A percentile compares a stretch with the other conserved stretches of the same genome.
These are phyloP conservation scores for Ascochyta lentis DNA, from an alignment of 2,329 filamentous ascomycete species.

Conservation along the genomic window DNA sequence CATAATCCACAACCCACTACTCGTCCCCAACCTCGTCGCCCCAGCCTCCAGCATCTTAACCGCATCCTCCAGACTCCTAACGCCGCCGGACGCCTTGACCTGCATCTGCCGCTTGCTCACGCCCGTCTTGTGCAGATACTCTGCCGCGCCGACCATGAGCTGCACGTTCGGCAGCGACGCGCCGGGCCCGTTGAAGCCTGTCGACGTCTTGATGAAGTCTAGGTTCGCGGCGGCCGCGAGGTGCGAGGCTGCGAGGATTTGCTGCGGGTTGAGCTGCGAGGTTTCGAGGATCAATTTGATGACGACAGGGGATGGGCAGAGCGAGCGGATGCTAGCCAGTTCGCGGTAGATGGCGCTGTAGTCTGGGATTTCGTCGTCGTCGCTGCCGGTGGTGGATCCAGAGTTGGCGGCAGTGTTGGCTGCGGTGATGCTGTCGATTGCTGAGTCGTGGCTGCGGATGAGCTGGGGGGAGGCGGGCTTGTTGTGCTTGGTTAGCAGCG, in stretches of 20 bases:
- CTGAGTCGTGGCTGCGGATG: conserved; percentile 32
- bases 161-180: conserved; percentile 60
- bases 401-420: conserved; percentile 41
- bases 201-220: conserved; percentile 67
- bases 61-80: conserved; percentile 59
- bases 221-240: conserved; percentile 61
- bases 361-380: conserved; percentile 41
- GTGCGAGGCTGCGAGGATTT: conserved; percentile 62
- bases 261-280: conserved; percentile 55
- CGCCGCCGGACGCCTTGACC: conserved; percentile 66
- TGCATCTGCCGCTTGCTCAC: conserved; percentile 49
- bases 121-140: conserved; percentile 49
- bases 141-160: conserved; percentile 60
- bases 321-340: conserved; percentile 58
- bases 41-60: conserved; percentile 63
- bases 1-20: conserved; percentile 63
- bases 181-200: conserved; percentile 64
- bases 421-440: conserved; percentile 43
- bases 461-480: conserved; percentile 9
- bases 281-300: conserved; percentile 67
- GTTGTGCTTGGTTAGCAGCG: conserved; percentile 50
- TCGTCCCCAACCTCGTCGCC: conserved; percentile 63
- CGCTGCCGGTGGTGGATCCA: conserved; percentile 7
- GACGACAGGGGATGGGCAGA: conserved; percentile 52
- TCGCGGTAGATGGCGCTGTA: conserved; percentile 62